Conservation (phyloP, 2,329 filamentous ascomycete genomes). For the Alternaria conjuncta region DNA sequence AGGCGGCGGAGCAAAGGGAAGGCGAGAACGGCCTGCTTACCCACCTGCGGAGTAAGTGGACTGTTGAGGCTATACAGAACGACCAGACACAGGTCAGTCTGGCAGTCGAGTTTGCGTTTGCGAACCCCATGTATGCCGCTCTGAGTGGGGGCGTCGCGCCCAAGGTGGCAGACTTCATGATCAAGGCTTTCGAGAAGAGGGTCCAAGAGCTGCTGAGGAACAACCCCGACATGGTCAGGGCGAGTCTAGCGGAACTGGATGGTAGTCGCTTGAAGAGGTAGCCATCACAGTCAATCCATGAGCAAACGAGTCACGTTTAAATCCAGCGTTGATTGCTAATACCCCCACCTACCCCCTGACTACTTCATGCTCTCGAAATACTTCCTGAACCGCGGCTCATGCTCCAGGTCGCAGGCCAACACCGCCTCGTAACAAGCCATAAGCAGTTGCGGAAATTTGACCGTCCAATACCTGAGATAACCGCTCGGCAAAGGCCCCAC, state of each 20-base stretch:
- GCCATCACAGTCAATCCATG: neutral
- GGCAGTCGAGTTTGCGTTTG: constrained; percentile 80
- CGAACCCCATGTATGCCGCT: constrained; percentile 85
- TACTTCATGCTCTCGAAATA: constrained; percentile 14
- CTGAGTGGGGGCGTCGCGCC: constrained; percentile 82
- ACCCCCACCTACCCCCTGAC: neutral
- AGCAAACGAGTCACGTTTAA: neutral
- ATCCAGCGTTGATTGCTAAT: neutral
- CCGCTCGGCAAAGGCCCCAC: constrained; percentile 80
- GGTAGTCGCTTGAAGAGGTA: constrained; percentile 31
- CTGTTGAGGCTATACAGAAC: constrained; percentile 55
- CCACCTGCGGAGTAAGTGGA: constrained; percentile 74
- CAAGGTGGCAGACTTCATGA: constrained; percentile 85
- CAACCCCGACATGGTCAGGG: constrained; percentile 28
- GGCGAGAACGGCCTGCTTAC: constrained; percentile 61
- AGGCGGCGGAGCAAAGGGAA: constrained; percentile 6
- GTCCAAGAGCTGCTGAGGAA: constrained; percentile 63
- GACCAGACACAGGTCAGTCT: constrained; percentile 76
- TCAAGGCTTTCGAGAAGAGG: constrained; percentile 87
- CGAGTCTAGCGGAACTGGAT: constrained; percentile 34
- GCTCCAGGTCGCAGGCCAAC: constrained; percentile 11
- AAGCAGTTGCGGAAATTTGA: constrained; percentile 77
- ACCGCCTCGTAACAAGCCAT: constrained; percentile 72
- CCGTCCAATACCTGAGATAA: constrained; percentile 84
- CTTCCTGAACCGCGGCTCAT: constrained; percentile 12